phyloP scores from a whole-genome alignment of 768 basidiomycete species.

The Auriscalpium vulgare region DNA sequence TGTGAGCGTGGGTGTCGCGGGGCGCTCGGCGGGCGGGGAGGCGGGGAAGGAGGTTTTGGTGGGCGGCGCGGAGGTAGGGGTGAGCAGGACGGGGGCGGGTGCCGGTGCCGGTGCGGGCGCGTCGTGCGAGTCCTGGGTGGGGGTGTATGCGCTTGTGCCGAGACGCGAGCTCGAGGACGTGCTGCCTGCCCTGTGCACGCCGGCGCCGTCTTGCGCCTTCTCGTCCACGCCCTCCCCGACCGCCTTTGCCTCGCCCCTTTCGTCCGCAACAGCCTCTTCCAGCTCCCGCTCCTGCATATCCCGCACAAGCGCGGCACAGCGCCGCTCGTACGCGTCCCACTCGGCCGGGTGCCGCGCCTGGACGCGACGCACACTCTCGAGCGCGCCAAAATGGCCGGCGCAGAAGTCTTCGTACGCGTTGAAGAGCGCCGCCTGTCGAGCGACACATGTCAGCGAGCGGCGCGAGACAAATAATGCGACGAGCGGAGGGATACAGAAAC shows the following conservation, averaged over 20 bases:
- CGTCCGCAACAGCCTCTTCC: neutral
- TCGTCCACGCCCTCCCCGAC: neutral
- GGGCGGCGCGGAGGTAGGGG: neutral
- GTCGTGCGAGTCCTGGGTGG: constrained; percentile 2
- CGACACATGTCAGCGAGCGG: neutral
- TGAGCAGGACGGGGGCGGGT: neutral
- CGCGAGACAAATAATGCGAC: too few relatives aligned
- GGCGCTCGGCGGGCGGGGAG: neutral
- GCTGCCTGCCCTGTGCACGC: too few relatives aligned
- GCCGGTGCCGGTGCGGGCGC: too few relatives aligned
- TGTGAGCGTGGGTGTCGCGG: neutral
- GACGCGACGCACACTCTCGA: constrained; percentile 62
- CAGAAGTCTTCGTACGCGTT: constrained; percentile 82
- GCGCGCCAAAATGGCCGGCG: constrained; percentile 75
- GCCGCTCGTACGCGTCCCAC: constrained; percentile 80
- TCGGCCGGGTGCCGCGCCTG: constrained; percentile 57
- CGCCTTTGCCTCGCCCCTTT: neutral
- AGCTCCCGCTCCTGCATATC: constrained; percentile 11
- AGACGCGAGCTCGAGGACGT: too few relatives aligned
- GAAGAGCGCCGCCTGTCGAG: constrained; percentile 59
- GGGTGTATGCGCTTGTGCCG: too few relatives aligned
- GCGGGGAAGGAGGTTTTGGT: neutral
- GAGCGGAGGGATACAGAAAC: too few relatives aligned
- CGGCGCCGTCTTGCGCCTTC: neutral
- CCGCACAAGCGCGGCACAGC: constrained; percentile 53